A percentile compares a stretch with the other conserved stretches of the same genome.
Evolutionary conservation across 1,284 basidiomycete genomes (phyloP).

Genomic region (Peniophora sp.): DNA sequence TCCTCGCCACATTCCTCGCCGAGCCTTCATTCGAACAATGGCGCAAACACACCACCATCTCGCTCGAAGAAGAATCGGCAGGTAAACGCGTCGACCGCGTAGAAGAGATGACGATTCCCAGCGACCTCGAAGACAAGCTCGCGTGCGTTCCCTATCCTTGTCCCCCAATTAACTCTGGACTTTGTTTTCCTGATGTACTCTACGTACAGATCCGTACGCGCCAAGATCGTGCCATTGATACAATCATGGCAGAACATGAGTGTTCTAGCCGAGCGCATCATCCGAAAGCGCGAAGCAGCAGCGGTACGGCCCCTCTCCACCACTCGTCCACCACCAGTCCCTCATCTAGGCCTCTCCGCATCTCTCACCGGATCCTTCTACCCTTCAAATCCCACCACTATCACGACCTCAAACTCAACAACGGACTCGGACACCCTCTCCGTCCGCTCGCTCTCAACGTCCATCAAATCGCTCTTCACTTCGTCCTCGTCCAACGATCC

Average conservation of each 20-base stretch:
- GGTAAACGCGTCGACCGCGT: conserved; percentile 75
- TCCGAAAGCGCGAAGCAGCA: conserved; percentile 81
- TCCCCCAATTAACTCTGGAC: conserved; percentile 1
- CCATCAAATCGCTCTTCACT: conserved; percentile 19
- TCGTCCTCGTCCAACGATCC: conserved; percentile 16
- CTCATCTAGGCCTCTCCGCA: conserved; percentile 48
- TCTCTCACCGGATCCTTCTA: conserved; percentile 39
- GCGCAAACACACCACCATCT: conserved; percentile 67
- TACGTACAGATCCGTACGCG: conserved; percentile 52
- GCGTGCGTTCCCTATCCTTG: conserved; percentile 38
- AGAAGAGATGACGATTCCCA: conserved; percentile 88
- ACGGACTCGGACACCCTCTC: background rate
- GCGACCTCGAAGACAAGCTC: conserved; percentile 85
- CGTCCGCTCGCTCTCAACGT: conserved; percentile 14
- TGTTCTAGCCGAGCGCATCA: conserved; percentile 74
- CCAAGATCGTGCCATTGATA: conserved; percentile 66
- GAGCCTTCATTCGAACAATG: conserved; percentile 80
- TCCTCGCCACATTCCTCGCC: conserved; percentile 74
- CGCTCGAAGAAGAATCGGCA: conserved; percentile 80
- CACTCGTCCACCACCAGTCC: conserved; percentile 32
- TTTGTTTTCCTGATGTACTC: conserved; percentile 2
- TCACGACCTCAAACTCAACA: background rate
- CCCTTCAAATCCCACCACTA: conserved; percentile 16
- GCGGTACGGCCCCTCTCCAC: conserved; percentile 71
- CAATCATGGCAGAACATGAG: conserved; percentile 90